Conservation (phyloP, 2,329 filamentous ascomycete species). For the Aureobasidium musti region DNA sequence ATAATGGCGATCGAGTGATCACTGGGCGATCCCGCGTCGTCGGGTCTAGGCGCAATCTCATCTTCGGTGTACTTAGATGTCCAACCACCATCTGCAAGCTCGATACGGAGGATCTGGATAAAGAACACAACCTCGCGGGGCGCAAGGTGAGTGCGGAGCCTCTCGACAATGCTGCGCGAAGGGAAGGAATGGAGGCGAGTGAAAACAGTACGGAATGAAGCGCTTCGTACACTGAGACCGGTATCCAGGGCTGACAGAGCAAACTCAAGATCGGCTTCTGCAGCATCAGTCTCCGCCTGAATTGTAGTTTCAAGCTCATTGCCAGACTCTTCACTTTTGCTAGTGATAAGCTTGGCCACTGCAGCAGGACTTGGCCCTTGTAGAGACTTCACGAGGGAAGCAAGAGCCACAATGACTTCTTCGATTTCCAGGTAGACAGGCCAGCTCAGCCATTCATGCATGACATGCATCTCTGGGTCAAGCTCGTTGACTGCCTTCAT, state of each 20-base stretch:
- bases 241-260: slow-evolving; percentile 68
- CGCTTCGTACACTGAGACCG: slow-evolving; percentile 63
- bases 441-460: slow-evolving; percentile 64
- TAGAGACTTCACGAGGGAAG: slow-evolving; percentile 68
- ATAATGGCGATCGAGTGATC: slow-evolving; percentile 71
- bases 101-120: slow-evolving; percentile 70
- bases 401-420: slow-evolving; percentile 68
- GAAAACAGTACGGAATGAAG: slow-evolving; percentile 67
- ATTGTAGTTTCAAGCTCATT: slow-evolving; percentile 21
- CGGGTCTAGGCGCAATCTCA: slow-evolving; percentile 51
- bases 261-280: slow-evolving; percentile 61
- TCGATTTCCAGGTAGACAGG: slow-evolving; percentile 65
- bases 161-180: slow-evolving; percentile 59
- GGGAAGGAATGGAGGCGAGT: slow-evolving; percentile 69
- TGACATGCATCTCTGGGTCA: slow-evolving; percentile 68
- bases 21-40: slow-evolving; percentile 53
- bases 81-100: slow-evolving; percentile 75
- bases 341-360: slow-evolving; percentile 28
- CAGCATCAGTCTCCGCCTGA: slow-evolving; percentile 50
- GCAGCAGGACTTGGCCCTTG: slow-evolving; percentile 49
- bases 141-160: slow-evolving; percentile 64
- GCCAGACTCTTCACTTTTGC: slow-evolving; percentile 20
- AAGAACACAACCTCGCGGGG: slow-evolving; percentile 70
- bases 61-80: slow-evolving; percentile 70
- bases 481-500: slow-evolving; percentile 63